Evolutionary conservation across 2,329 filamentous ascomycete species (phyloP), one percentile per base, ranked within the genome.

Genomic region (Trichoderma citrinoviride): DNA sequence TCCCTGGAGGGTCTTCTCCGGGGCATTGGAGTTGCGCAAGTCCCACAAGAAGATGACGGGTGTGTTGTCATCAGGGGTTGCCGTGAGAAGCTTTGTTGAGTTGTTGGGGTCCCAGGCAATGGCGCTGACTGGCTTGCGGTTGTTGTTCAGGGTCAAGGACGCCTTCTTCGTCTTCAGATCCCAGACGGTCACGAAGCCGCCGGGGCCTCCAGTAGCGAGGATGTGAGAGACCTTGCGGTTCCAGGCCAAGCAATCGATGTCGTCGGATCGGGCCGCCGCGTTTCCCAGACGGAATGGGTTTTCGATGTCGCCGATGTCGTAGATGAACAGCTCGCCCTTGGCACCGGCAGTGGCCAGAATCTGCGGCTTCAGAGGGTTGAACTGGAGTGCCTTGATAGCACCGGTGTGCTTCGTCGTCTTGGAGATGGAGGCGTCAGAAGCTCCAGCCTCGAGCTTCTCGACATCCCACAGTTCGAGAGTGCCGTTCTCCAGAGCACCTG

Each of bases 181-280:
- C 95, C 95, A 99, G 19, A 99, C 94, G 2, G 95, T 98, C 41
- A 98, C 93, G 73, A 98, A 96, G 5, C 95, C 95, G 56, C 93
- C 93, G 67, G 88, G 90, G 74, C 93, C 94, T 70, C 95, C 95
- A 10, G 94, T 98, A 19, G 94, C 95, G 70, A 99, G 81, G 75
- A 99, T 99, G 75, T 99, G 94, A 15, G 94, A 87, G 47, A 98
- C 94, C 80, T 96, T 98, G 75, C 93, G 93, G 79, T 99, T 99
- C 96, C 96, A 99, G 71, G 97, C 94, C 67, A 99, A 83, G 70
- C 93, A 96, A 73, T 98, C 95, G 69, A 98, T 91, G 72, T 99
- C 95, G 73, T 98, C 94, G 44, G 93, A 91, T 74, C 94, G 90
- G 68, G 93, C 93, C 47, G 92, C 92, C 43, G 90, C 86, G 69